A percentile compares a stretch with the other conserved stretches of the same genome.
These are phyloP conservation scores for Neonothopanus nambi DNA, from an alignment of 1,284 basidiomycete species.

Conservation along the genomic window DNA sequence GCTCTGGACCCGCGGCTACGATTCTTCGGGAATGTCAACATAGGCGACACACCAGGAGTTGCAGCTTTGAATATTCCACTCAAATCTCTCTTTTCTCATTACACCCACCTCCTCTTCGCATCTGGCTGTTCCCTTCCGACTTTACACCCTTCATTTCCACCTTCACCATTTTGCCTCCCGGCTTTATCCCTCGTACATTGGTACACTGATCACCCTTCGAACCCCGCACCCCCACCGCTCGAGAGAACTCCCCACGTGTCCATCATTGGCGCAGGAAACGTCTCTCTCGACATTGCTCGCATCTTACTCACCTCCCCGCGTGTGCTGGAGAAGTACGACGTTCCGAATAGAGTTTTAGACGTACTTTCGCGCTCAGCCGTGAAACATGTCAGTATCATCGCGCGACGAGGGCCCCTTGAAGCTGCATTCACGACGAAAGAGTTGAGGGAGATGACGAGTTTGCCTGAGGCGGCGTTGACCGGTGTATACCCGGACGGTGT, in stretches of 20 bases:
- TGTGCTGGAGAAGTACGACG: constrained; percentile 74
- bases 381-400: constrained; percentile 81
- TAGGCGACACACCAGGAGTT: too few species aligned
- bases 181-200: constrained; percentile 92
- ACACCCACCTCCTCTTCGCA: constrained; percentile 82
- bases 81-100: constrained; percentile 58
- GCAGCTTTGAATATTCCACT: constrained; percentile 59
- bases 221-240: constrained; percentile 59
- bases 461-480: constrained; percentile 71
- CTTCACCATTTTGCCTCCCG: constrained; percentile 47
- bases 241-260: constrained; percentile 70
- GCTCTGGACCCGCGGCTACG: constrained; percentile 75
- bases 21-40: constrained; percentile 92
- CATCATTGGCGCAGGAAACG: constrained; percentile 95
- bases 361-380: constrained; percentile 67
- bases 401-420: constrained; percentile 85
- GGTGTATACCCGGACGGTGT: constrained; percentile 50
- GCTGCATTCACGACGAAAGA: constrained; percentile 96
- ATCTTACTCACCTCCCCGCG: constrained; percentile 77
- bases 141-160: constrained; percentile 54
- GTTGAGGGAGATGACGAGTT: constrained; percentile 84
- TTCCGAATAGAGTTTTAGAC: constrained; percentile 77
- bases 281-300: constrained; percentile 91
- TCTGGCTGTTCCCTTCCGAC: constrained; percentile 75
- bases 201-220: constrained; percentile 93